A percentile compares a stretch with the other conserved stretches of the same genome.
Evolutionary conservation across 2,329 filamentous ascomycete species (phyloP).

Genomic region (Cryphonectria nitschkei): DNA sequence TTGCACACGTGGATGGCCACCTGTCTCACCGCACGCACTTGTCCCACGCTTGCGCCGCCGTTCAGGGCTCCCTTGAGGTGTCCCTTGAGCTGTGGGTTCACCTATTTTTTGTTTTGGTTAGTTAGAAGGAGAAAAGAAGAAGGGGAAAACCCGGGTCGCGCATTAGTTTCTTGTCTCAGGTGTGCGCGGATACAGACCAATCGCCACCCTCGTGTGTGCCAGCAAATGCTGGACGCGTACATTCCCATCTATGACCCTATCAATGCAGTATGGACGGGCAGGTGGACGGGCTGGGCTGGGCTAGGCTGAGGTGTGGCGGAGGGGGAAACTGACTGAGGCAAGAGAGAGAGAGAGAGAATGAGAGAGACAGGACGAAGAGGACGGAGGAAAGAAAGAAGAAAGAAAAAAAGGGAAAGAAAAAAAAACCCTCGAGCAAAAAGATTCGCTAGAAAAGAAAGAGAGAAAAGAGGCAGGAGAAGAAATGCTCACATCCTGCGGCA

Average conservation of each 20-base stretch:
- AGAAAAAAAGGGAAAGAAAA: neutral
- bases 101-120: slow-evolving; percentile 37
- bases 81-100: slow-evolving; percentile 57
- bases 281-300: neutral
- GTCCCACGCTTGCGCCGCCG: slow-evolving; percentile 51
- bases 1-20: slow-evolving; percentile 51
- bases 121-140: no score
- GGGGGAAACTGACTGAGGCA: no score
- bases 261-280: neutral
- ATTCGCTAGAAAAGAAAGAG: neutral
- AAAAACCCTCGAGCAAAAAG: no score
- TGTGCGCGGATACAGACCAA: slow-evolving; percentile 1
- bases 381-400: no score
- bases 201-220: neutral
- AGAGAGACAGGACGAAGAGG: neutral
- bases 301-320: no score
- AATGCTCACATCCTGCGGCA: slow-evolving; percentile 53
- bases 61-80: slow-evolving; percentile 56
- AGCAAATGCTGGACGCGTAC: neutral
- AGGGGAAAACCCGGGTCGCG: neutral
- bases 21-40: slow-evolving; percentile 53
- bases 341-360: neutral
- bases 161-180: slow-evolving; percentile 19
- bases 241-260: neutral
- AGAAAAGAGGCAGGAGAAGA: neutral